Percentiles rank a stretch among this genome's conserved stretches.
These are phyloP conservation scores for Przewalskia tangutica DNA, from an alignment of 257 asterid species.

Conservation along the genomic window DNA sequence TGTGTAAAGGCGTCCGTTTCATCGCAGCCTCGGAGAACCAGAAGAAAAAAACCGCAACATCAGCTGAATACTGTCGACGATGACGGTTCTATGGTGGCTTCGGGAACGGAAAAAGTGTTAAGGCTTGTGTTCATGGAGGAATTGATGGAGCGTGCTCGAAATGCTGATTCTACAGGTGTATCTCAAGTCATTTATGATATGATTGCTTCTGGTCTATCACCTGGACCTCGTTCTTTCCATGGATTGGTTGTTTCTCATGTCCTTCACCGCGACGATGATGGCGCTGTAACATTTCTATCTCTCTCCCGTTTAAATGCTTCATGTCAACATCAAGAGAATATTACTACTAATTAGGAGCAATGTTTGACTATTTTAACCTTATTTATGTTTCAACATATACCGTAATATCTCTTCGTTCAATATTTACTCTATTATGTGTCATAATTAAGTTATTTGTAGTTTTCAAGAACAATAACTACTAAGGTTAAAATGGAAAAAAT, in stretches of 20 bases:
- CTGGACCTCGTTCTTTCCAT: constrained; percentile 94
- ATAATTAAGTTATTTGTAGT: too few species aligned
- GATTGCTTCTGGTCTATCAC: constrained; percentile 94
- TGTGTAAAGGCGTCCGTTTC: constrained; percentile 29
- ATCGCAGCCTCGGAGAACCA: constrained; percentile 48
- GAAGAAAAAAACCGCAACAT: constrained; percentile 41
- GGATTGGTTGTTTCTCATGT: constrained; percentile 79
- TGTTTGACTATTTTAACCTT: too few species aligned
- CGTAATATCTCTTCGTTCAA: too few species aligned
- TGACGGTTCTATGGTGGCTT: constrained; percentile 28
- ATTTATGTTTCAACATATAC: too few species aligned
- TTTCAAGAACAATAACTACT: too few species aligned
- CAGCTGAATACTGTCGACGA: constrained; percentile 37
- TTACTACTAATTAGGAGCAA: too few species aligned
- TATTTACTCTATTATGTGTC: too few species aligned
- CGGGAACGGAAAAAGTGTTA: constrained; percentile 69
- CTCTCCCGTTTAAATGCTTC: too few species aligned
- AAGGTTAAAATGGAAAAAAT: too few species aligned
- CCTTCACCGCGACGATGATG: constrained; percentile 63
- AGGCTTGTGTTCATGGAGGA: constrained; percentile 95
- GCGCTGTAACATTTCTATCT: constrained; percentile 49
- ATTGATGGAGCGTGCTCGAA: constrained; percentile 68
- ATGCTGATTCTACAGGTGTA: constrained; percentile 57
- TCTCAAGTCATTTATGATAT: constrained; percentile 88
- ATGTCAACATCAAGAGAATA: too few species aligned